Conservation (phyloP, 2,329 filamentous ascomycete species). For the Penicillium sp. region DNA sequence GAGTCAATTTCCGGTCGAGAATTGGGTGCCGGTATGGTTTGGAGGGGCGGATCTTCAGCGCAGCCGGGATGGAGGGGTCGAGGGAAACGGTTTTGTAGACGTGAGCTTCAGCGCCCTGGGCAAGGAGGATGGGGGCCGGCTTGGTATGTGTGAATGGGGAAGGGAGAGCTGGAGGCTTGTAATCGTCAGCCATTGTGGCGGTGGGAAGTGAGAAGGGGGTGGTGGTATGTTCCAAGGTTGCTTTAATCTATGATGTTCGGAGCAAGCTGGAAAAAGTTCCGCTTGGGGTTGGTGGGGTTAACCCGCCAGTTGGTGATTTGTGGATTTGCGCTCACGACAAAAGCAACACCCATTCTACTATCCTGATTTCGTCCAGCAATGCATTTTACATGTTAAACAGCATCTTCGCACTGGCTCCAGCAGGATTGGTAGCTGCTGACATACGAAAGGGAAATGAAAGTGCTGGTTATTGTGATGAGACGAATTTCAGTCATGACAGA, state of each 20-base stretch:
- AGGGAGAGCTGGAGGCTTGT: constrained; percentile 53
- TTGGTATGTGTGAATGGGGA: constrained; percentile 64
- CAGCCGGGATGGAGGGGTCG: constrained; percentile 64
- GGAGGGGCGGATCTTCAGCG: constrained; percentile 85
- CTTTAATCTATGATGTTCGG: neutral
- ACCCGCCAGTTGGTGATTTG: neutral
- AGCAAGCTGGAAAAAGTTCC: constrained; percentile 6
- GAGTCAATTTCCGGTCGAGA: constrained; percentile 84
- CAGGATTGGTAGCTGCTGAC: no score
- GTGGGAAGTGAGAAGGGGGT: neutral
- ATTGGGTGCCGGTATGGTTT: constrained; percentile 91
- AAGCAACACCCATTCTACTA: neutral
- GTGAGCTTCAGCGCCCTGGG: constrained; percentile 93
- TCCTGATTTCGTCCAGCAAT: no score
- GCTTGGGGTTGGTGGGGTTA: constrained; percentile 1
- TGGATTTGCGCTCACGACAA: neutral
- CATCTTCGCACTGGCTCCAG: no score
- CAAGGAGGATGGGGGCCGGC: constrained; percentile 68
- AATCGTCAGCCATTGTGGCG: constrained; percentile 21
- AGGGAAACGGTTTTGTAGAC: constrained; percentile 88
- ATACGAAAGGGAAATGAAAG: no score
- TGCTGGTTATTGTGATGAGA: no score
- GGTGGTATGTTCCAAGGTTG: neutral
- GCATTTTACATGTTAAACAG: no score
- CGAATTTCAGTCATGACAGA: no score